phyloP scores from a whole-genome alignment of 1,284 basidiomycete species.

The Xerocomus amazonicus region DNA sequence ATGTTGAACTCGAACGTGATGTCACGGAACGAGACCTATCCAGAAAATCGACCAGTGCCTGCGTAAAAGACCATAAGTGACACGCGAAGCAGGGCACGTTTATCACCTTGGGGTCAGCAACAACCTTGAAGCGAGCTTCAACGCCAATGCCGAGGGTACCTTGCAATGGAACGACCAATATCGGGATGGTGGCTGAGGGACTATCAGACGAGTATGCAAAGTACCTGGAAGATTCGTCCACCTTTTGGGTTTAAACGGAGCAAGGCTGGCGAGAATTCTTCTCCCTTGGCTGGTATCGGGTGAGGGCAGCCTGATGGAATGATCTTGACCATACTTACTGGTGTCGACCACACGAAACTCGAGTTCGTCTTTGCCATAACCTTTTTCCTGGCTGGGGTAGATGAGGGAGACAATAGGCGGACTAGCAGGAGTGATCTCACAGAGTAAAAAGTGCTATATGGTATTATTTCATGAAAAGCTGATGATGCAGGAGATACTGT shows the following conservation, averaged over 20 bases:
- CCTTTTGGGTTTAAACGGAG: conserved; percentile 78
- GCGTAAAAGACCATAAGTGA: conserved; percentile 6
- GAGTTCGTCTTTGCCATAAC: conserved; percentile 66
- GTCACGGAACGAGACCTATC: conserved; percentile 73
- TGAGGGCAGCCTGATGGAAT: background rate
- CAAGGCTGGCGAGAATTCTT: conserved; percentile 63
- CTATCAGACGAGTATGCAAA: background rate
- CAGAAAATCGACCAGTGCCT: conserved; percentile 79
- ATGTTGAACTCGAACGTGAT: conserved; percentile 66
- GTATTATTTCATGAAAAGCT: no score
- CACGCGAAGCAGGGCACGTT: background rate
- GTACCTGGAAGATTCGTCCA: conserved; percentile 21
- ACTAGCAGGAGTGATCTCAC: conserved; percentile 32
- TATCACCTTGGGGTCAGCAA: conserved; percentile 69
- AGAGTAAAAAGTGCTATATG: conserved; percentile 45
- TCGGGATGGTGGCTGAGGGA: conserved; percentile 71
- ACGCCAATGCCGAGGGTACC: conserved; percentile 69
- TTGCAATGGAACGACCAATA: conserved; percentile 76
- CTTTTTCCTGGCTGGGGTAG: conserved; percentile 59
- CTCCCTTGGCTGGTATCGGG: conserved; percentile 51
- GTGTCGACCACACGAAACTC: conserved; percentile 62
- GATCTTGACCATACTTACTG: conserved; percentile 33
- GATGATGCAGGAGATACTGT: no score
- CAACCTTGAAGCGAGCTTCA: conserved; percentile 77
- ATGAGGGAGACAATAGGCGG: background rate